Percentiles rank a stretch among this genome's conserved stretches.
phyloP scores from a whole-genome alignment of 2,329 filamentous ascomycete species.

The Sclerotinia spermophila region DNA sequence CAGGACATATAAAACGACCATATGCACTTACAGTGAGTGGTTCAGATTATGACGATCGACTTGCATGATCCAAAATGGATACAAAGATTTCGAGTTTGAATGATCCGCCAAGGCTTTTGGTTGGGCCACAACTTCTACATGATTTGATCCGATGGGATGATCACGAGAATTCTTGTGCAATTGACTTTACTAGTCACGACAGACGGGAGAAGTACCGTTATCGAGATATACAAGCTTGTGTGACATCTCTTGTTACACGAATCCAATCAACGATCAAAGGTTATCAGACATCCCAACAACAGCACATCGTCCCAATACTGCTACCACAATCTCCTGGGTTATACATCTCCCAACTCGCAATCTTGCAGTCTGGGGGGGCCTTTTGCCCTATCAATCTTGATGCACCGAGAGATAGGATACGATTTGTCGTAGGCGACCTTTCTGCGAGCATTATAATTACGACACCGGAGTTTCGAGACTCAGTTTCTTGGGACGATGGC shows the following conservation, averaged over 20 bases:
- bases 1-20: background rate
- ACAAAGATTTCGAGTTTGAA: conserved; percentile 54
- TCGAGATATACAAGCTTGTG: conserved; percentile 42
- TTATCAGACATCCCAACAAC: conserved; percentile 24
- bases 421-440: conserved; percentile 78
- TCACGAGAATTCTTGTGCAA: conserved; percentile 45
- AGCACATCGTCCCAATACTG: conserved; percentile 67
- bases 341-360: conserved; percentile 72
- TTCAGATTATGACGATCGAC: conserved; percentile 22
- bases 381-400: conserved; percentile 84
- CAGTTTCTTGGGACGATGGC: conserved; percentile 40
- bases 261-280: conserved; percentile 24
- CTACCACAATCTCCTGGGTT: conserved; percentile 73
- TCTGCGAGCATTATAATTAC: conserved; percentile 66
- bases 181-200: conserved; percentile 59
- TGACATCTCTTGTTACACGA: conserved; percentile 26
- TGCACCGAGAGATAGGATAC: conserved; percentile 69
- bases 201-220: conserved; percentile 33
- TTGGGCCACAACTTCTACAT: conserved; percentile 56
- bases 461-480: conserved; percentile 45
- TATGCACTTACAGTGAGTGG: background rate
- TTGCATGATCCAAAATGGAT: conserved; percentile 27
- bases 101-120: conserved; percentile 46
- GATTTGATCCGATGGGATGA: conserved; percentile 53
- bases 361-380: conserved; percentile 76